Base-by-base conservation (phyloP, 352 stramenopile species). In the Phytopythium kandeliae region DNA sequence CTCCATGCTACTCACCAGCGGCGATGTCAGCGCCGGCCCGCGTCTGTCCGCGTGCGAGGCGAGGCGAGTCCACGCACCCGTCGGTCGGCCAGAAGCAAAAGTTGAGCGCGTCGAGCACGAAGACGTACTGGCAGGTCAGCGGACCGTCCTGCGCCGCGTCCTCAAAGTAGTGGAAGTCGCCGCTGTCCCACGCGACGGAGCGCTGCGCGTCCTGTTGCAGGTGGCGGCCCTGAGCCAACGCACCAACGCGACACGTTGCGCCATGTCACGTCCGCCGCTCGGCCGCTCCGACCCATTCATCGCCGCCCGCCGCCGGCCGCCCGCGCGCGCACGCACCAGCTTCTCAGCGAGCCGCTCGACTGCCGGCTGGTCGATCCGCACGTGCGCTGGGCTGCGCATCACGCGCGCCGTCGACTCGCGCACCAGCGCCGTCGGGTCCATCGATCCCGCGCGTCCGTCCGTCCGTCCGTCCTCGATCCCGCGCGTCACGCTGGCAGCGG, bases 41-140 rank as follows among this genome's bases (percentile, higher is more conserved):
- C 4, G 15, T 5, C 35, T 5, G 15, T 22, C 4, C 17, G 35
- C 35, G 7, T 21, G 35, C 35, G n/a, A n/a, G n/a, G n/a, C n/a
- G n/a, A n/a, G n/a, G n/a, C 35, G 15, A 41, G n/a, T 28, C 24
- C 13, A 21, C 35, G 10, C 74, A 85, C 73, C 78, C 61, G 62
- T 81, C 57, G 19, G 71, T 86, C 8, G 86, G 86, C 86, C 86
- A 96, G 63, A 96, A 96, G 63, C 86, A 96, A 54, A 93, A 96
- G 58, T 96, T 96, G 52, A 96, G 71, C 25, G 83, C 78, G 64
- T 96, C 86, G 53, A 95, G 61, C 31, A 95, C 81, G 50, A 96
- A 89, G 10, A 94, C 77, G 53, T 95, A 96, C 54, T 95, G 83
- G 34, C 75, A 90, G 10, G 86, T 96, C 26, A 92, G 40, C 17